Base-by-base conservation (phyloP, 108 stramenopile species). In the Skeletonema marinoi region DNA sequence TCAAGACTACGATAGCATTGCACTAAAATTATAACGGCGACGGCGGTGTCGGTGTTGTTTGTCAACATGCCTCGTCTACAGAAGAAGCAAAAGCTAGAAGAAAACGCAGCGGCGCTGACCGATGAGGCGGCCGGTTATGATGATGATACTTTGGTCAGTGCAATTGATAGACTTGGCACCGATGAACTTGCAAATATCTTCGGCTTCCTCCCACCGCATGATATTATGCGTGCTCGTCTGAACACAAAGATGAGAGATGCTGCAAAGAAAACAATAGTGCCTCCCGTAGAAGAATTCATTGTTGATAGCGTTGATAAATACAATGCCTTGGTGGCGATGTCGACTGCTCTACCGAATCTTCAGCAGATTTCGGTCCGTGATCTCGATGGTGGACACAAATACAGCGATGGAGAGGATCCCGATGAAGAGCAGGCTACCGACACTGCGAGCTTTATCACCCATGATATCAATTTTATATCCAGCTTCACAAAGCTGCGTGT, bases 101-200 rank as follows among this genome's bases (percentile, higher is more conserved):
- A 0, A 25, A 25, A 25, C 0, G 25, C 0, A 0, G 25, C 25
- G 25, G 25, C 25, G 25, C 25, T 25, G 25, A 25, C 25, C 25
- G 25, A 25, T 25, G 25, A 25, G 25, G 25, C 25, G 25, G 25
- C 25, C 25, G 25, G 25, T 25, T 0, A 25, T 25, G 25, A 25
- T 25, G 25, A 25, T 25, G 25, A 25, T 25, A 0, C 25, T 25
- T 25, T 25, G 25, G 0, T 0, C 25, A 25, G 25, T 25, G 25
- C 25, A 25, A 0, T 25, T 25, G 14, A 48, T 48, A n/a, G 1
- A n/a, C 46, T 48, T 4, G 12, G 69, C 58, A 25, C n/a, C 38
- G 69, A 70, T 30, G 69, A 60, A 30, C 60, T 70, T 19, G 21
- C n/a, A 3, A 0, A n/a, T 10, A 70, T 70, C 14, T 42, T 70